A percentile compares a stretch with the other conserved stretches of the same genome.
Conservation (phyloP, 163 green algal species). For the Prototheca wickerhamii region DNA sequence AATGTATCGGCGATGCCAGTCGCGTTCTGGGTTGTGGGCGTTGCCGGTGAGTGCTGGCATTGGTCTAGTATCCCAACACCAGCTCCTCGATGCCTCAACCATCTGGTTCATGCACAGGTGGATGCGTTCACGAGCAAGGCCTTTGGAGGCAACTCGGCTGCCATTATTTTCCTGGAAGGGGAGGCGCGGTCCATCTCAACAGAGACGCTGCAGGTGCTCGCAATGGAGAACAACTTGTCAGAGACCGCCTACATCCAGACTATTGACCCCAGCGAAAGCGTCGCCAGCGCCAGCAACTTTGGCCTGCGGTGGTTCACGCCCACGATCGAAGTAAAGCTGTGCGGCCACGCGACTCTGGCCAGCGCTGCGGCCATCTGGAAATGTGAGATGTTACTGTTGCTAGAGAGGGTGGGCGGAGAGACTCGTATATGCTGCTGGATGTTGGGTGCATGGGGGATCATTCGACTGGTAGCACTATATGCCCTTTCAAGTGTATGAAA, state of each 20-base stretch:
- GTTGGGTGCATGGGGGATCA: neutral
- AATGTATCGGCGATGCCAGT: neutral
- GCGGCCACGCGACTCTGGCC: conserved; percentile 73
- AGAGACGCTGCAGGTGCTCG: conserved; percentile 42
- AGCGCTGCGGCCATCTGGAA: conserved; percentile 41
- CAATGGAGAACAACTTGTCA: conserved; percentile 61
- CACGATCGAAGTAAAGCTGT: conserved; percentile 54
- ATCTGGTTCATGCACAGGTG: conserved; percentile 21
- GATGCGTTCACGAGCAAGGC: conserved; percentile 48
- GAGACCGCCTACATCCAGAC: conserved; percentile 64
- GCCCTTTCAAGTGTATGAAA: neutral
- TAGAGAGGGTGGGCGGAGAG: too few species aligned
- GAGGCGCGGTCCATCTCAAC: conserved; percentile 15
- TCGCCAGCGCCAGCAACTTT: conserved; percentile 27
- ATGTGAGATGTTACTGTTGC: conserved; percentile 19
- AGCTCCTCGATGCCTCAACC: neutral
- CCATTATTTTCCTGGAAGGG: conserved; percentile 15
- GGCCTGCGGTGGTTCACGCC: conserved; percentile 78
- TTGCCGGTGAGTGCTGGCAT: neutral
- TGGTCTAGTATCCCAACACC: neutral
- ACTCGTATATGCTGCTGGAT: too few species aligned
- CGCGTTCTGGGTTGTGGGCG: neutral
- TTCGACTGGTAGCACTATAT: neutral
- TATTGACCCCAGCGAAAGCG: neutral
- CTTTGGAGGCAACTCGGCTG: conserved; percentile 34